Base-by-base conservation (phyloP, 805 yeast genomes). In the Cyberlindnera galapagoensis region DNA sequence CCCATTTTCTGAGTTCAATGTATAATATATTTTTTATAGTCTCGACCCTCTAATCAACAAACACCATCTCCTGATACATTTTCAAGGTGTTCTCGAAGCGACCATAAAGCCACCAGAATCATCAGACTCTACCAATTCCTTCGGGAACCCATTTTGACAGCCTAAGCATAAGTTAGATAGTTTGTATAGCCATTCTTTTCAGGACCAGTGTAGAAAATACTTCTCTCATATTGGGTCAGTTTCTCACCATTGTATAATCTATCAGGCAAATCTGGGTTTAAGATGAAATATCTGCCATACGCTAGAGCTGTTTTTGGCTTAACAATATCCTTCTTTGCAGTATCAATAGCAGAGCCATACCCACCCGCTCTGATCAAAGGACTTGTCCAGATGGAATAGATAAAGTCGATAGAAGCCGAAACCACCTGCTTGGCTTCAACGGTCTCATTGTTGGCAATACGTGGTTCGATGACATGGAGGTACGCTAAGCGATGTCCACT, bases 321-420 rank as follows among this genome's bases (percentile, higher is more conserved):
- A 6, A 12, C 16, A 10, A 21, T 16, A 16, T 33, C 35, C 21
- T 19, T 23, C 9, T 13, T 18, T 9, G 39, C 38, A 18, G 24
- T 15, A 24, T 33, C 33, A 10, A 39, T 37, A 11, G 35, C 13
- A 6, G 10, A 11, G 18, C 28, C 36, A 18, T 32, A 39, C 9
- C 30, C 28, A 26, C 38, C 38, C 19, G 44, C 38, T 35, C 36
- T 36, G 18, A 69, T 39, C 13, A 68, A 35, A 16, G 49, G 44
- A 30, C 74, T 74, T 36, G 56, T 58, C 69, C 69, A 69, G 35
- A 66, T 52, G 7, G 59, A 45, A 36, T 52, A 57, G 13, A 51
- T 54, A 31, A 60, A 65, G 7, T 60, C 63, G 39, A 60, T 62
- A 19, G 49, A 35, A 24, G 25, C 25, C 21, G 39, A 54, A 8